phyloP scores from a whole-genome alignment of 768 basidiomycete genomes.

The Russula foetens region DNA sequence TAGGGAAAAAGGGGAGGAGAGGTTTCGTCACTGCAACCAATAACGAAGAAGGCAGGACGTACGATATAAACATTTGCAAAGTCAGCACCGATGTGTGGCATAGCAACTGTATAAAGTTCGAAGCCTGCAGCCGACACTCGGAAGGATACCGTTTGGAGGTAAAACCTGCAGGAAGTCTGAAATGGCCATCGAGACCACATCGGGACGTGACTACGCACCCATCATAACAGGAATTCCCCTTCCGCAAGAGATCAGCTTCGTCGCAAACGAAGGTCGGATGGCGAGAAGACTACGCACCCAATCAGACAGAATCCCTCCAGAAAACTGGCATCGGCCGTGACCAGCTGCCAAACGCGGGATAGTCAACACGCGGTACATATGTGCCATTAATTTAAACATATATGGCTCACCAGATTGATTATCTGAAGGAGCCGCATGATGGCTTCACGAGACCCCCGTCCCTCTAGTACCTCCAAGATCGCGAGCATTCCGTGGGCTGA shows the following conservation, averaged over 20 bases:
- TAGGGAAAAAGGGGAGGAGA: too few relatives aligned
- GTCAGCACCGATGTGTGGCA: conserved; percentile 92
- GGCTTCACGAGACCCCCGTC: conserved; percentile 78
- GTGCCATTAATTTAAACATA: not conserved
- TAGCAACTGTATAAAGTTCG: conserved; percentile 85
- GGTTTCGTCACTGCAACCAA: not conserved
- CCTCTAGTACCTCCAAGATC: conserved; percentile 88
- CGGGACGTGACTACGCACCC: conserved; percentile 38
- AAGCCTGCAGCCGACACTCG: conserved; percentile 92
- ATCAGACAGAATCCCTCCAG: conserved; percentile 94
- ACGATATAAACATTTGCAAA: conserved; percentile 98
- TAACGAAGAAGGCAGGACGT: conserved; percentile 29
- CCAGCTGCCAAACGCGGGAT: conserved; percentile 27
- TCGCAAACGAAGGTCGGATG: not conserved
- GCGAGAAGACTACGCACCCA: conserved; percentile 39
- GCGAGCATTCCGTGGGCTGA: conserved; percentile 93
- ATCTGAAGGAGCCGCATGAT: conserved; percentile 80
- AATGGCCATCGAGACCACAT: conserved; percentile 1
- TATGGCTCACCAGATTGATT: conserved; percentile 65
- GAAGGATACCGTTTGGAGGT: conserved; percentile 91
- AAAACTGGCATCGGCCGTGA: conserved; percentile 65
- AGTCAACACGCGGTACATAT: not conserved
- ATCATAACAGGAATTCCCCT: conserved; percentile 96
- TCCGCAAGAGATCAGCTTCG: not conserved
- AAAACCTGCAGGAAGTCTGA: conserved; percentile 47